Evolutionary conservation across 768 basidiomycete species (phyloP).

Genomic region (Agaricus sinodeliciosus): DNA sequence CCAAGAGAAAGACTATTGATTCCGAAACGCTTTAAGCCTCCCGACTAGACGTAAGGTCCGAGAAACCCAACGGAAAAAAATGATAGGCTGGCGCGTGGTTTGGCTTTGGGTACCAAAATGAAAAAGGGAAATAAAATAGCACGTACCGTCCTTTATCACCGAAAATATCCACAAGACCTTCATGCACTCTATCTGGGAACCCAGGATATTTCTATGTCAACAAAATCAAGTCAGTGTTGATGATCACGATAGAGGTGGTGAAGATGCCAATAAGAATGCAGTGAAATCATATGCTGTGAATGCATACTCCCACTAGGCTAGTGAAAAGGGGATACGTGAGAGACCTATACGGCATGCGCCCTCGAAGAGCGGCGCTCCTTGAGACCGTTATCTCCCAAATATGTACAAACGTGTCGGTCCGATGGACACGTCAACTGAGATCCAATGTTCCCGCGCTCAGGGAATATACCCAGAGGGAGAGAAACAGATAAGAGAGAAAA

Average conservation of each 20-base stretch:
- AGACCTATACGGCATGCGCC: neutral
- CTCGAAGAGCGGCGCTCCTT: too few relatives aligned
- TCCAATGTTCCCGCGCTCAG: neutral
- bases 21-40: neutral
- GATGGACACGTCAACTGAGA: too few relatives aligned
- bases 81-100: neutral
- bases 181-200: constrained; percentile 88
- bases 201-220: constrained; percentile 85
- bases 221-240: neutral
- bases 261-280: neutral
- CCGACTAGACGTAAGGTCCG: constrained; percentile 1
- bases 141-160: constrained; percentile 90
- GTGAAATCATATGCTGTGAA: too few relatives aligned
- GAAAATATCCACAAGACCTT: constrained; percentile 90
- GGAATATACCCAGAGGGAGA: neutral
- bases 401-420: too few relatives aligned
- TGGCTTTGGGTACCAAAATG: neutral
- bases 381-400: too few relatives aligned
- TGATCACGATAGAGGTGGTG: neutral
- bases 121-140: neutral
- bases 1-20: neutral
- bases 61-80: neutral
- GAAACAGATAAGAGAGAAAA: constrained; percentile 5
- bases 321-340: neutral
- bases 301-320: neutral